Percentiles rank a stretch among this genome's conserved stretches.
Evolutionary conservation across 225 moss, liverwort and hornwort species (phyloP).

Genomic region (Pseudoscleropodium purum): DNA sequence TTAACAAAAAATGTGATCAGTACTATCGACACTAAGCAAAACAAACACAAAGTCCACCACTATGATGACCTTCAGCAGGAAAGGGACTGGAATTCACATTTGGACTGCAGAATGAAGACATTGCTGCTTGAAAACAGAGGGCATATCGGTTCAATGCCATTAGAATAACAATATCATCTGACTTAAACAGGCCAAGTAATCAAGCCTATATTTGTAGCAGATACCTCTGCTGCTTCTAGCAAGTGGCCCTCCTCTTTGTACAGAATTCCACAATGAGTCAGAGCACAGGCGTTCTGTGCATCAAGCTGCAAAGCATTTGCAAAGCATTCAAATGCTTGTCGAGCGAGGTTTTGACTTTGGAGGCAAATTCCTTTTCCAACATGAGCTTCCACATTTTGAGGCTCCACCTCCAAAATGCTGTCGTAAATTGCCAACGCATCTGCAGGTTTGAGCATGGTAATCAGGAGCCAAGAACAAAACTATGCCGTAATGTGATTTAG

Average conservation of each 20-base stretch:
- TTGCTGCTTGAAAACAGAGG: not conserved
- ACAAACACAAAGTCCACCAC: not conserved
- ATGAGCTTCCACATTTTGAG: constrained; percentile 76
- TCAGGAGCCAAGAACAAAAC: not conserved
- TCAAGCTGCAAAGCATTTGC: constrained; percentile 73
- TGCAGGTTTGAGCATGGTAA: constrained; percentile 4
- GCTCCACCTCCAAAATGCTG: constrained; percentile 59
- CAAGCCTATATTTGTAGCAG: not conserved
- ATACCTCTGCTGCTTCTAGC: constrained; percentile 82
- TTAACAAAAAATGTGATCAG: constrained; percentile 1
- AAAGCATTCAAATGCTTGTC: constrained; percentile 80
- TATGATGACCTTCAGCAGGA: not conserved
- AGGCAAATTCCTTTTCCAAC: constrained; percentile 82
- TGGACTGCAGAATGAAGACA: not conserved
- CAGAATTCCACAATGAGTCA: constrained; percentile 76
- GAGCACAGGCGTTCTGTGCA: constrained; percentile 65
- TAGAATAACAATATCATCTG: not conserved
- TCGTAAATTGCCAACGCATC: constrained; percentile 68
- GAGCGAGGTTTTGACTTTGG: constrained; percentile 57
- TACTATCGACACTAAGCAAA: not conserved
- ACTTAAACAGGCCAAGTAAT: not conserved
- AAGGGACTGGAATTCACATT: not conserved
- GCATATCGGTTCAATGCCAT: not conserved
- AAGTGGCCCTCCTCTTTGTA: constrained; percentile 89
- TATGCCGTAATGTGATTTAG: not conserved